These are phyloP conservation scores for Phytophthora constricta DNA, from an alignment of 352 stramenopile species.

Conservation along the genomic window DNA sequence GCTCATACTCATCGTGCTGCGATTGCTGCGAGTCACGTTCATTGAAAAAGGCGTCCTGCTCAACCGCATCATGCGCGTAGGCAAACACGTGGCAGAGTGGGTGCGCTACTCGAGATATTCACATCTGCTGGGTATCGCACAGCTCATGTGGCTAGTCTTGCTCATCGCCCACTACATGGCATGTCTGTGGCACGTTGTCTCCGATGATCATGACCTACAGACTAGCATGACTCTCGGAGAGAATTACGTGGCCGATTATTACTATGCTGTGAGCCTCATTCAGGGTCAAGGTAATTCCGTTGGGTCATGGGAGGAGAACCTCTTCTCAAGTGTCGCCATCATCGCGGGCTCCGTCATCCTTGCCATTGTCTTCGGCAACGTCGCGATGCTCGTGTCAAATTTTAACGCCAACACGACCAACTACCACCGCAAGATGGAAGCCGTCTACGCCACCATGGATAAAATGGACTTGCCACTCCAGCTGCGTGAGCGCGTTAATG, in stretches of 20 bases:
- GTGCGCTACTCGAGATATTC: slow-evolving; percentile 32
- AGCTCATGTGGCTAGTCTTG: slow-evolving; percentile 35
- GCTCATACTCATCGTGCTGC: slow-evolving; percentile 22
- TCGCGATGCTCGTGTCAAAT: not conserved
- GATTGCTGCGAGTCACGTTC: slow-evolving; percentile 4
- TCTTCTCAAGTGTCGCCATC: not conserved
- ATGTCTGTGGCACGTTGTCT: slow-evolving; percentile 41
- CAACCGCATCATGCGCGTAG: slow-evolving; percentile 16
- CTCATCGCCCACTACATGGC: slow-evolving; percentile 46
- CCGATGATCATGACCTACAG: too few relatives aligned
- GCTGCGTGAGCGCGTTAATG: not conserved
- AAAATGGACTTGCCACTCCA: not conserved
- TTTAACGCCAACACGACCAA: not conserved
- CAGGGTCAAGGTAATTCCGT: not conserved
- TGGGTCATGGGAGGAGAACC: not conserved
- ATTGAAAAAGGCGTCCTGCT: slow-evolving; percentile 14
- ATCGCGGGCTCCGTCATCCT: not conserved
- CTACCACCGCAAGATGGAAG: not conserved
- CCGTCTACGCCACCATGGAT: not conserved
- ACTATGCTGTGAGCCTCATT: not conserved
- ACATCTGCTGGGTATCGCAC: slow-evolving; percentile 30
- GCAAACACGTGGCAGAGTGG: slow-evolving; percentile 26
- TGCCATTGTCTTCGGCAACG: not conserved
- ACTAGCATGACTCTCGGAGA: not conserved
- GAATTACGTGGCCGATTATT: not conserved